Percentiles rank a stretch among this genome's conserved stretches.
Conservation (phyloP, 2,329 filamentous ascomycete genomes). For the Bipolaris bicolor region DNA sequence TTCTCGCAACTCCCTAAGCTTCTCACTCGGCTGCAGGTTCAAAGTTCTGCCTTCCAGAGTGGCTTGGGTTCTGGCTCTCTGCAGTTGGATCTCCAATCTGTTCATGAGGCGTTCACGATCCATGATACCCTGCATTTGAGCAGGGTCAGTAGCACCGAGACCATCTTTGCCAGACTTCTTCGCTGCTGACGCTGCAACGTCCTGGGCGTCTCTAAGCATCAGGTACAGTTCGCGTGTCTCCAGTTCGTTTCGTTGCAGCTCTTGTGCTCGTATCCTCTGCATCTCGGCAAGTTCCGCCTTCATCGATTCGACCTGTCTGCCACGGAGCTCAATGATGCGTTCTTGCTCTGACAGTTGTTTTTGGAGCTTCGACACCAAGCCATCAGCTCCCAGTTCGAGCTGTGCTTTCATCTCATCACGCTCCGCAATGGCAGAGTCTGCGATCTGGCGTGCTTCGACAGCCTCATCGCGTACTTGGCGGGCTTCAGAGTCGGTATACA, state of each 20-base stretch:
- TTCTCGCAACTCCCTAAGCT: slow-evolving; percentile 87
- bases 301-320: slow-evolving; percentile 81
- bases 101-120: slow-evolving; percentile 93
- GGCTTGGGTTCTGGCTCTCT: slow-evolving; percentile 96
- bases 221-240: slow-evolving; percentile 96
- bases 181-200: slow-evolving; percentile 90
- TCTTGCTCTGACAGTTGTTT: slow-evolving; percentile 93
- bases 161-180: slow-evolving; percentile 61
- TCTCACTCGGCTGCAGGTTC: slow-evolving; percentile 84
- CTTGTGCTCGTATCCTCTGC: slow-evolving; percentile 83
- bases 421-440: slow-evolving; percentile 94
- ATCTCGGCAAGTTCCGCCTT: slow-evolving; percentile 89
- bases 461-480: slow-evolving; percentile 91
- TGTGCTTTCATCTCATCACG: slow-evolving; percentile 91
- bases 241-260: slow-evolving; percentile 91
- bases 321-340: slow-evolving; percentile 86
- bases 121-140: slow-evolving; percentile 87
- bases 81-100: slow-evolving; percentile 90
- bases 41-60: slow-evolving; percentile 94
- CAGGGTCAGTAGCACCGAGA: slow-evolving; percentile 69
- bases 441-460: slow-evolving; percentile 86
- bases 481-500: slow-evolving; percentile 95
- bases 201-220: slow-evolving; percentile 96
- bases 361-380: slow-evolving; percentile 89
- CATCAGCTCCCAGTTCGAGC: slow-evolving; percentile 89